Evolutionary conservation across 2,329 filamentous ascomycete species (phyloP).

Genomic region (Ophiostoma piceae): DNA sequence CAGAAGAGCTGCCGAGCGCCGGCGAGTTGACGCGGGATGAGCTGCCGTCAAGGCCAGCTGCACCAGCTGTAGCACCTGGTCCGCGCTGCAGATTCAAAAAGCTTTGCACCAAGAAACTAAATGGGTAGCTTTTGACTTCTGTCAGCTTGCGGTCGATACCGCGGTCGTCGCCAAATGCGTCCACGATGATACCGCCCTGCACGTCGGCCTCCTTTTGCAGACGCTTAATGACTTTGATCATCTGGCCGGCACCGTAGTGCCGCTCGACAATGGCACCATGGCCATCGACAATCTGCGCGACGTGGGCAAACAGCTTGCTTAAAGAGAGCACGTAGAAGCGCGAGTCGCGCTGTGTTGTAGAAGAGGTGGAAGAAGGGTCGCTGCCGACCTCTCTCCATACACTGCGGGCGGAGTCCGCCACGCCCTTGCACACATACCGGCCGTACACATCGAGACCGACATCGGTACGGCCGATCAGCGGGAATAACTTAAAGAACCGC

Average conservation of each 20-base stretch:
- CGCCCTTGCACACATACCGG: slow-evolving; percentile 90
- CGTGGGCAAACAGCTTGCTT: slow-evolving; percentile 92
- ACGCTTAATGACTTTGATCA: slow-evolving; percentile 88
- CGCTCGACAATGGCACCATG: slow-evolving; percentile 87
- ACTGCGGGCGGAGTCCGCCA: slow-evolving; percentile 73
- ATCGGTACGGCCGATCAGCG: slow-evolving; percentile 81
- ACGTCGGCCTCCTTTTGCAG: slow-evolving; percentile 93
- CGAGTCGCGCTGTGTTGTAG: slow-evolving; percentile 54
- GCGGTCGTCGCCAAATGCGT: slow-evolving; percentile 91
- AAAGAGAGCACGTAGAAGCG: slow-evolving; percentile 90
- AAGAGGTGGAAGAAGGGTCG: background rate
- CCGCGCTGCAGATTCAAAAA: slow-evolving; percentile 49
- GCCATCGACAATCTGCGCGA: slow-evolving; percentile 90
- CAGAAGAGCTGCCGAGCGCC: slow-evolving; percentile 49
- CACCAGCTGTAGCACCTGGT: background rate
- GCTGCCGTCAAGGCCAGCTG: slow-evolving; percentile 39
- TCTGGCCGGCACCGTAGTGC: slow-evolving; percentile 88
- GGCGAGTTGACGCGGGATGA: slow-evolving; percentile 72
- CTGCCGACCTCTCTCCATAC: slow-evolving; percentile 60
- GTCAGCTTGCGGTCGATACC: slow-evolving; percentile 79
- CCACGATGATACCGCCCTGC: slow-evolving; percentile 90
- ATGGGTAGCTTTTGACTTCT: slow-evolving; percentile 95
- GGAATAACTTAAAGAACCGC: slow-evolving; percentile 96
- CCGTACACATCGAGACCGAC: slow-evolving; percentile 93
- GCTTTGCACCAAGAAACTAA: slow-evolving; percentile 93